These are phyloP conservation scores for Sordariomycetes sp. DNA, from an alignment of 2,329 filamentous ascomycete species.

Conservation along the genomic window DNA sequence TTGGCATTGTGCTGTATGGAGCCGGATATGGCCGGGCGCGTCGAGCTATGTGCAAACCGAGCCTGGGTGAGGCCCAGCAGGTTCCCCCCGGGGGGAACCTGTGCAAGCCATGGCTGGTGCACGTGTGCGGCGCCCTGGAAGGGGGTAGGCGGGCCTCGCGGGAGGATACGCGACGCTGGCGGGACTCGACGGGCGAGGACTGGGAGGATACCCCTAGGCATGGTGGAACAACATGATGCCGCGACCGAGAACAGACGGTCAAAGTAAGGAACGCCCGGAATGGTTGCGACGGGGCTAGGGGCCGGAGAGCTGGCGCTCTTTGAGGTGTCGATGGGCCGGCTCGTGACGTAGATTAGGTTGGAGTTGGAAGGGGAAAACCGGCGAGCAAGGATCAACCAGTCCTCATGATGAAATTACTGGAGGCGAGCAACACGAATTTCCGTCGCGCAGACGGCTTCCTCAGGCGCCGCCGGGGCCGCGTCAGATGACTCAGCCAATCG, in stretches of 20 bases:
- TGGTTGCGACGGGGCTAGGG: neutral
- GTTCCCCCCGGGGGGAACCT: neutral
- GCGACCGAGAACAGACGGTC: neutral
- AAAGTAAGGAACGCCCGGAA: neutral
- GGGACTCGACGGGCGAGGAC: conserved; percentile 4
- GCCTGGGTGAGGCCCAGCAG: neutral
- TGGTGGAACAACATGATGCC: conserved; percentile 5
- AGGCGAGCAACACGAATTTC: neutral
- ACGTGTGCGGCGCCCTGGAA: neutral
- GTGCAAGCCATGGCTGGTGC: neutral
- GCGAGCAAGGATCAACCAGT: neutral
- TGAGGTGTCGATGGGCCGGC: neutral
- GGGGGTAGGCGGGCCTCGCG: neutral
- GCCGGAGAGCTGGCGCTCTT: conserved; percentile 6
- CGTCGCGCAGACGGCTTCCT: neutral
- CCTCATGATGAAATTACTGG: neutral
- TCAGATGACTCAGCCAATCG: neutral
- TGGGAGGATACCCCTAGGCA: conserved; percentile 6
- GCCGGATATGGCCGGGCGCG: neutral
- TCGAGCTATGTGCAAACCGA: neutral
- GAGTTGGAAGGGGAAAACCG: neutral
- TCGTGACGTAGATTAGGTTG: neutral
- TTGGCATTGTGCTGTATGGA: neutral
- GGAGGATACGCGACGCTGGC: neutral
- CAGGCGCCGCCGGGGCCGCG: neutral